Conservation (phyloP, 164 flowering plant genomes). For the Platanus orientalis region DNA sequence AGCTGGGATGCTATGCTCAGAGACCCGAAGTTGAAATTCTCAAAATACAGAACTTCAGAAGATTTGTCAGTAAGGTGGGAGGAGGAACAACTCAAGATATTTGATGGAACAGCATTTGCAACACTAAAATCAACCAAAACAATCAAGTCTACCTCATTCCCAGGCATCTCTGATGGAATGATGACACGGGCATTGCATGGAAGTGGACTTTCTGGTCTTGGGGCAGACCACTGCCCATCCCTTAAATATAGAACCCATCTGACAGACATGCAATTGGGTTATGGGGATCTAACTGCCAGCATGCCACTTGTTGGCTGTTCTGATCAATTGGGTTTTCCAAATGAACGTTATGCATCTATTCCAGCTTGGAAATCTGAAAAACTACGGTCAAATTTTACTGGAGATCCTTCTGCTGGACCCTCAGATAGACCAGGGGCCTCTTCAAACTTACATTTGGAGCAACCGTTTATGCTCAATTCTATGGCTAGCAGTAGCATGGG, state of each 20-base stretch:
- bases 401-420: slow-evolving; percentile 40
- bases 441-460: slow-evolving; percentile 37
- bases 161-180: slow-evolving; percentile 82
- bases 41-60: slow-evolving; percentile 53
- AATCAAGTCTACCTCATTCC: slow-evolving; percentile 44
- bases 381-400: slow-evolving; percentile 29
- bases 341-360: slow-evolving; percentile 31
- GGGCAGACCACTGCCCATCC: slow-evolving; percentile 24
- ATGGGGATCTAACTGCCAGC: slow-evolving; percentile 38
- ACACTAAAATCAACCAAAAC: slow-evolving; percentile 31
- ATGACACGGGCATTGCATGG: slow-evolving; percentile 66
- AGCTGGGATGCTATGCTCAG: slow-evolving; percentile 86
- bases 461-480: slow-evolving; percentile 44
- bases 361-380: slow-evolving; percentile 51
- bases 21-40: slow-evolving; percentile 78
- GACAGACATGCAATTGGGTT: slow-evolving; percentile 80
- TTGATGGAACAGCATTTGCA: slow-evolving; percentile 40
- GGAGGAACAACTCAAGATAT: slow-evolving; percentile 63
- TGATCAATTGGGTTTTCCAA: slow-evolving; percentile 28
- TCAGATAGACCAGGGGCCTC: slow-evolving; percentile 38
- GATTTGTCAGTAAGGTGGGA: slow-evolving; percentile 77
- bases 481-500: slow-evolving; percentile 37
- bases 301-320: slow-evolving; percentile 34
- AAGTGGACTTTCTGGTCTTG: slow-evolving; percentile 36
- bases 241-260: slow-evolving; percentile 49